These are phyloP conservation scores for Suillus ampliporus DNA, from an alignment of 768 basidiomycete genomes.

Conservation along the genomic window DNA sequence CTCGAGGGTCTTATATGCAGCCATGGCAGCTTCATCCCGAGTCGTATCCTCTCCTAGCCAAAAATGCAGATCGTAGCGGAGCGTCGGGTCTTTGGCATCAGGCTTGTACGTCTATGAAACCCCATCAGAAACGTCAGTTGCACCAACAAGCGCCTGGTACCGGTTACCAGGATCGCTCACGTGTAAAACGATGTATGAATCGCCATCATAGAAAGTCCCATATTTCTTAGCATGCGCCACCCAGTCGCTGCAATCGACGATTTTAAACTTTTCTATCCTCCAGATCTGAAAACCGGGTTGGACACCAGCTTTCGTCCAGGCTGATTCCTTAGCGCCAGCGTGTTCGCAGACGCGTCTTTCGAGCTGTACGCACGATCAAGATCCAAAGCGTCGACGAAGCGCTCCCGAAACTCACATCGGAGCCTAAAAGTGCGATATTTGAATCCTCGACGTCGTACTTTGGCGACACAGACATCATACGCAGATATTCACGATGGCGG, in stretches of 20 bases:
- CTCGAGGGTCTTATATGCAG: conserved; percentile 71
- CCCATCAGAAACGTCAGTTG: neutral
- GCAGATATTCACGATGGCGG: conserved; percentile 11
- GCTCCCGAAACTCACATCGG: conserved; percentile 49
- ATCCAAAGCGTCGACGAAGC: conserved; percentile 5
- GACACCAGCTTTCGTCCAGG: conserved; percentile 56
- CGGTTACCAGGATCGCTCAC: too few species aligned
- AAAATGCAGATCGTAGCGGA: conserved; percentile 67
- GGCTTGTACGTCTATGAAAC: conserved; percentile 60
- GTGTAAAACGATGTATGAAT: conserved; percentile 69
- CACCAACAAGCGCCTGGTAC: too few species aligned
- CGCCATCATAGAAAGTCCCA: conserved; percentile 67
- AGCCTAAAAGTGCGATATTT: conserved; percentile 66
- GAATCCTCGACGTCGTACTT: conserved; percentile 64
- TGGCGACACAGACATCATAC: neutral
- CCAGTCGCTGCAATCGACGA: conserved; percentile 47
- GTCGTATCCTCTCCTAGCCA: conserved; percentile 66
- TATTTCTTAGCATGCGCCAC: conserved; percentile 31
- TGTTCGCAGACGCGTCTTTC: conserved; percentile 62
- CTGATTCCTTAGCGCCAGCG: conserved; percentile 54
- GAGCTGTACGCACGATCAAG: conserved; percentile 12
- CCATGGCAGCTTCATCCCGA: conserved; percentile 65
- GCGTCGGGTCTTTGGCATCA: conserved; percentile 41
- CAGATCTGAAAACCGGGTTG: conserved; percentile 56
- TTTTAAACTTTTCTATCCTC: conserved; percentile 61